Evolutionary conservation across 495 filamentous ascomycete genomes (phyloP), one percentile per base, ranked within the genome.

Genomic region (Penicilliopsis zonata): DNA sequence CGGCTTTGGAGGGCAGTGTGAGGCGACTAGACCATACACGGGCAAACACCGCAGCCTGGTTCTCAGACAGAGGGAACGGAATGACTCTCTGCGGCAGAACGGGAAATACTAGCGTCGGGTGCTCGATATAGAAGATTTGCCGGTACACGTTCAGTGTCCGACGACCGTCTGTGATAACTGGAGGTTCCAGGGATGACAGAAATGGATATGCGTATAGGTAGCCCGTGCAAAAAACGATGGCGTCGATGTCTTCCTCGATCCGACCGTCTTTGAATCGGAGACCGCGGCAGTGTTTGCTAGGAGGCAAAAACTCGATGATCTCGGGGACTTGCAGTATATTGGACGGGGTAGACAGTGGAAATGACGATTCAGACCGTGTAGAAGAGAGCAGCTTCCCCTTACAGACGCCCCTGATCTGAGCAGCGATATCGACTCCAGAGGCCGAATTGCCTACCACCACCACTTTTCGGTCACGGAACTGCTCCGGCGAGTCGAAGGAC

Each of bases 101-200:
- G 0, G 80, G 65, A 40, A 94, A 86, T 2, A 75, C 78, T 3
- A 98, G 58, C 0, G 85, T 88, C 3, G 87, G 83, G 30, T 82
- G 70, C 3, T 70, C 56, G 9, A 70, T 76, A 46, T 80, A 78
- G 50, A 94, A 80, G 3, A 94, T 49, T 34, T 95, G 82, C 36
- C 80, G 66, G 38, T 85, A 94, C 2, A 82, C 42, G 24, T 79
- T 69, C 40, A 71, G 51, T 0, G 80, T 73, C 14, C 80, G 61
- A n/a, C 65, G 68, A 4, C 88, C 88, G 36, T 77, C 61, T 0
- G 66, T 74, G 18, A 86, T 65, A 8, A 83, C 36, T 0, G 72
- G 57, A 0, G 78, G 74, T 9, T 63, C 37, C 4, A 82, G 55
- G 3, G 61, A 60, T 9, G 62, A 54, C 0, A 95, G 56, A 21